These are phyloP conservation scores for Fusarium longipes DNA, from an alignment of 2,329 filamentous ascomycete species.

Conservation along the genomic window DNA sequence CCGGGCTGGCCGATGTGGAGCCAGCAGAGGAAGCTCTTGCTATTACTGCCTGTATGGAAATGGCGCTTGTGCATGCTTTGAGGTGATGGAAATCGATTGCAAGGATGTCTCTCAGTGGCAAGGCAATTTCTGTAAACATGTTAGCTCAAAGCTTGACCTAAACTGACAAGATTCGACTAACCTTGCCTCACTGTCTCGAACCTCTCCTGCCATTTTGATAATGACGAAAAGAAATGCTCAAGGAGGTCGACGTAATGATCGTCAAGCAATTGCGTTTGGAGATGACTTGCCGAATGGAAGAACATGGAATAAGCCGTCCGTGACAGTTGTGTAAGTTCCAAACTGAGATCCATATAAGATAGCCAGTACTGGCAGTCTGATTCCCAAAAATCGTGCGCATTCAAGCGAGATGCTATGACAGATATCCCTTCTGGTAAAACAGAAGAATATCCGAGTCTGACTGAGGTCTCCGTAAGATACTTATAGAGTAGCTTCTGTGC, in stretches of 20 bases:
- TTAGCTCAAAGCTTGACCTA: no score
- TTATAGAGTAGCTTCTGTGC: conserved; percentile 37
- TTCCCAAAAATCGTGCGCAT: not conserved
- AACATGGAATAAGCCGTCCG: conserved; percentile 38
- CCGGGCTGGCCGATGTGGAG: not conserved
- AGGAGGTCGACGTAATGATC: conserved; percentile 36
- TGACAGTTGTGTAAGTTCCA: conserved; percentile 33
- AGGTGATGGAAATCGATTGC: conserved; percentile 38
- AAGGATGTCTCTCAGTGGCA: conserved; percentile 19
- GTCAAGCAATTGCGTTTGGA: conserved; percentile 30
- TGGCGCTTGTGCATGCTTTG: conserved; percentile 35
- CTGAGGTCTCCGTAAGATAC: conserved; percentile 35
- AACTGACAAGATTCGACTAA: no score
- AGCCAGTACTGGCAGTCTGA: conserved; percentile 3
- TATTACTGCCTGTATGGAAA: conserved; percentile 41
- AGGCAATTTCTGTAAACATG: conserved; percentile 1
- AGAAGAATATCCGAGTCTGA: conserved; percentile 14
- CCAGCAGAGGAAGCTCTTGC: conserved; percentile 23
- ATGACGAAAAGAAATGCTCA: conserved; percentile 29
- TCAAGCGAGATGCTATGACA: not conserved
- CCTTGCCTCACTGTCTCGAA: not conserved
- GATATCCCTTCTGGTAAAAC: conserved; percentile 25
- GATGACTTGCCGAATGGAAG: conserved; percentile 34
- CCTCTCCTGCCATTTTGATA: conserved; percentile 31
- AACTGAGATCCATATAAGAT: conserved; percentile 33